Evolutionary conservation across 2,329 filamentous ascomycete genomes (phyloP).

Genomic region (Daldinia eschscholtzii): DNA sequence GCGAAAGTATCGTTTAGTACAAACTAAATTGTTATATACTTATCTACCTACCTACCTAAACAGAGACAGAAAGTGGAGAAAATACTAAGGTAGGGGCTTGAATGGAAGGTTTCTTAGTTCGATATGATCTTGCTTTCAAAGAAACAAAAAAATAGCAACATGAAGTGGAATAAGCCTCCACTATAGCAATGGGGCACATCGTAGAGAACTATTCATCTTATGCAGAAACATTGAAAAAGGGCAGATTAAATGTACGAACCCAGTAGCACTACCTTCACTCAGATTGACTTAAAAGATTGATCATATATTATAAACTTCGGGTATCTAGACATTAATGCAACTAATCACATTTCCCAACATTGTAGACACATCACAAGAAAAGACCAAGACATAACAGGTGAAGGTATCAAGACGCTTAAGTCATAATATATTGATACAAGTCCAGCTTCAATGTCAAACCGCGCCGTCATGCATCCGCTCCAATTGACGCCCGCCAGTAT

Average conservation of each 20-base stretch:
- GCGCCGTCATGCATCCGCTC: slow-evolving; percentile 33
- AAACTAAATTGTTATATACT: background rate
- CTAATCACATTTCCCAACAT: background rate
- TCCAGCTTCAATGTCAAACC: slow-evolving; percentile 37
- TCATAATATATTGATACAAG: slow-evolving; percentile 41
- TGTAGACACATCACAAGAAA: slow-evolving; percentile 3
- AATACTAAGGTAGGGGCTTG: background rate
- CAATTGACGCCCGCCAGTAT: slow-evolving; percentile 31
- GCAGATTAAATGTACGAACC: background rate
- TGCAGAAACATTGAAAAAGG: background rate
- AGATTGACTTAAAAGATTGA: background rate
- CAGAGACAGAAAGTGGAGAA: background rate
- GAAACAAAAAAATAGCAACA: no score
- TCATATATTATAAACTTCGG: background rate
- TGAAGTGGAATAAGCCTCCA: no score
- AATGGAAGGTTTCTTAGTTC: no score
- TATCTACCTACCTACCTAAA: no score
- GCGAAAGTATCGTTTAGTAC: no score
- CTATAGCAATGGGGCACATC: no score
- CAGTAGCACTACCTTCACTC: background rate
- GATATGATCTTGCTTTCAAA: no score
- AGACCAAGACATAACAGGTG: background rate
- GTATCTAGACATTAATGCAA: background rate
- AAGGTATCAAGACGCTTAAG: slow-evolving; percentile 31
- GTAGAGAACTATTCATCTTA: no score